phyloP scores from a whole-genome alignment of 2,329 filamentous ascomycete genomes.

The Aspergillus floridensis region DNA sequence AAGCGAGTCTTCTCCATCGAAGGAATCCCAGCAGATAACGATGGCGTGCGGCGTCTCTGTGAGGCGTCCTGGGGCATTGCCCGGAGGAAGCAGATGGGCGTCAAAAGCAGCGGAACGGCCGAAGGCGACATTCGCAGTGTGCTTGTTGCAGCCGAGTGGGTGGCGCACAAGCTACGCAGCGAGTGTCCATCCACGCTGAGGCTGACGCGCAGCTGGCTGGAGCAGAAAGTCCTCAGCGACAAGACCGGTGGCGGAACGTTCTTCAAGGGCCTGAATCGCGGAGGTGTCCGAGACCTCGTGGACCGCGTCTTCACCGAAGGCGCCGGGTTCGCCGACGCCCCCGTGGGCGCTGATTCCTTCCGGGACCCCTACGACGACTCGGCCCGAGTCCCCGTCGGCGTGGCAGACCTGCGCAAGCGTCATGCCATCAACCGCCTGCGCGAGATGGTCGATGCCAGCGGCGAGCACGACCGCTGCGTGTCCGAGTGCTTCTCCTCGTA shows the following conservation, averaged over 20 bases:
- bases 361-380: slow-evolving; percentile 32
- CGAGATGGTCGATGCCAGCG: slow-evolving; percentile 62
- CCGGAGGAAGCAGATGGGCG: slow-evolving; percentile 53
- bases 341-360: slow-evolving; percentile 38
- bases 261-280: slow-evolving; percentile 59
- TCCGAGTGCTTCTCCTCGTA: slow-evolving; percentile 80
- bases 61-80: slow-evolving; percentile 65
- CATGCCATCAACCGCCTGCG: slow-evolving; percentile 57
- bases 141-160: slow-evolving; percentile 65
- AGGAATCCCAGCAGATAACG: slow-evolving; percentile 80
- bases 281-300: slow-evolving; percentile 63
- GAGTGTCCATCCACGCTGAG: slow-evolving; percentile 38
- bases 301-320: slow-evolving; percentile 65
- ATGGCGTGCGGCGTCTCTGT: slow-evolving; percentile 74
- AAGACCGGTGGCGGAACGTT: slow-evolving; percentile 53
- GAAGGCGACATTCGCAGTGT: slow-evolving; percentile 62
- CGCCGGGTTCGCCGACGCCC: slow-evolving; percentile 56
- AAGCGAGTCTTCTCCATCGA: slow-evolving; percentile 85
- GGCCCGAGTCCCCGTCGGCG: slow-evolving; percentile 47
- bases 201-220: slow-evolving; percentile 60
- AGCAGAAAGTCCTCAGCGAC: slow-evolving; percentile 55
- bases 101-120: slow-evolving; percentile 44
- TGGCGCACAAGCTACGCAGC: slow-evolving; percentile 58
- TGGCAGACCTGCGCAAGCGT: slow-evolving; percentile 60
- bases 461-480: slow-evolving; percentile 61